Evolutionary conservation across 805 yeast species (phyloP).

Genomic region (Aciculoconidium aculeatum): DNA sequence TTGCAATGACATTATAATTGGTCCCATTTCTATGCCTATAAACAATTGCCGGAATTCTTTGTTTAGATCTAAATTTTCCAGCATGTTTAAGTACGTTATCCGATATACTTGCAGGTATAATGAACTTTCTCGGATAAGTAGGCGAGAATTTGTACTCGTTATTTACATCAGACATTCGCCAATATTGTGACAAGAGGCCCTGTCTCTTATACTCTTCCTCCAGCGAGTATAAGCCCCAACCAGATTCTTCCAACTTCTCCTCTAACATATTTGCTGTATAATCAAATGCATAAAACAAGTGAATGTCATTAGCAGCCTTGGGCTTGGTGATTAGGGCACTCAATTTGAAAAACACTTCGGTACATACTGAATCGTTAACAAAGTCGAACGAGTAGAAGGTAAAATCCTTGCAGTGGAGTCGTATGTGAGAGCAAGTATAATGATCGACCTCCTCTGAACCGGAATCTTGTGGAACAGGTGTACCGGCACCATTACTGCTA

Average conservation of each 20-base stretch:
- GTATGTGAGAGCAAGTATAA: conserved; percentile 47
- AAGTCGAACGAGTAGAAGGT: conserved; percentile 78
- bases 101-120: conserved; percentile 73
- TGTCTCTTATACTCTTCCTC: conserved; percentile 66
- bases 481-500: conserved; percentile 6
- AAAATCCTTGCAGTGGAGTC: conserved; percentile 80
- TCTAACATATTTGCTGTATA: conserved; percentile 76
- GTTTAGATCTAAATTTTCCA: conserved; percentile 78
- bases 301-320: conserved; percentile 38
- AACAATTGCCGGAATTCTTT: conserved; percentile 74
- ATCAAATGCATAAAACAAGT: conserved; percentile 66
- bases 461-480: conserved; percentile 5
- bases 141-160: conserved; percentile 58
- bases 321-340: conserved; percentile 58
- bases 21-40: conserved; percentile 55
- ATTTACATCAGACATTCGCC: conserved; percentile 73
- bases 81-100: conserved; percentile 83
- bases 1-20: conserved; percentile 71
- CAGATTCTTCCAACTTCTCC: conserved; percentile 37
- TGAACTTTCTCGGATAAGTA: conserved; percentile 64
- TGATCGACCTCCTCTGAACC: conserved; percentile 20
- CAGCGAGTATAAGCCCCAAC: conserved; percentile 71
- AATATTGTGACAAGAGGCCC: conserved; percentile 47
- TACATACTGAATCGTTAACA: conserved; percentile 48
- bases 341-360: conserved; percentile 68